These are phyloP conservation scores for Candida tropicalis DNA, from an alignment of 1,139 yeast species.

Conservation along the genomic window DNA sequence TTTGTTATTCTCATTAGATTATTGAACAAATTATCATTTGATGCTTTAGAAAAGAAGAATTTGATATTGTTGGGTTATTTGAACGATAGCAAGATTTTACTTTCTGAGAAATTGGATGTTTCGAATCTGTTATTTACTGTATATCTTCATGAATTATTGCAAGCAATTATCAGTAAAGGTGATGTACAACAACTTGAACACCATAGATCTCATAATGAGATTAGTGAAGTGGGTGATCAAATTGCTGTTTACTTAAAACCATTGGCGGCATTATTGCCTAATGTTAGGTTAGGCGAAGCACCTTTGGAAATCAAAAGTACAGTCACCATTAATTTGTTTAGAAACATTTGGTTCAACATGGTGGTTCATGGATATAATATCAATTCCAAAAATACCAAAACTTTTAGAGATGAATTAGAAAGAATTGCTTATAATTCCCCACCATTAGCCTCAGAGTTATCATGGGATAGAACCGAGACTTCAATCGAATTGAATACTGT, in stretches of 20 bases:
- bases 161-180: constrained; percentile 73
- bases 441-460: constrained; percentile 85
- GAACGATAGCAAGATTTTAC: constrained; percentile 49
- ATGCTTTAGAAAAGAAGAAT: constrained; percentile 36
- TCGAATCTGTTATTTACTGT: constrained; percentile 52
- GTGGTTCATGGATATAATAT: constrained; percentile 86
- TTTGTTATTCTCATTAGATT: constrained; percentile 55
- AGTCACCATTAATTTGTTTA: constrained; percentile 58
- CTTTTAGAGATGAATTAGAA: constrained; percentile 52
- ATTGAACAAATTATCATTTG: constrained; percentile 41
- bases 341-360: constrained; percentile 93
- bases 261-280: constrained; percentile 73
- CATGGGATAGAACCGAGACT: constrained; percentile 87
- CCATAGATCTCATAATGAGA: constrained; percentile 79
- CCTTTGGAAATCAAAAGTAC: constrained; percentile 45
- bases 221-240: constrained; percentile 69
- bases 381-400: constrained; percentile 56
- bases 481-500: constrained; percentile 91
- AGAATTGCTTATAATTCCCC: constrained; percentile 88
- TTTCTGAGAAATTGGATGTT: constrained; percentile 51
- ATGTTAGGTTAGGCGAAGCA: constrained; percentile 41
- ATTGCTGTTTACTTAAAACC: constrained; percentile 72
- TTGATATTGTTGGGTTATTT: constrained; percentile 38
- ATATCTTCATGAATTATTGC: constrained; percentile 68
- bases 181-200: constrained; percentile 80